Evolutionary conservation across 305 asterid species (phyloP).

Genomic region (Solanum hybrid): DNA sequence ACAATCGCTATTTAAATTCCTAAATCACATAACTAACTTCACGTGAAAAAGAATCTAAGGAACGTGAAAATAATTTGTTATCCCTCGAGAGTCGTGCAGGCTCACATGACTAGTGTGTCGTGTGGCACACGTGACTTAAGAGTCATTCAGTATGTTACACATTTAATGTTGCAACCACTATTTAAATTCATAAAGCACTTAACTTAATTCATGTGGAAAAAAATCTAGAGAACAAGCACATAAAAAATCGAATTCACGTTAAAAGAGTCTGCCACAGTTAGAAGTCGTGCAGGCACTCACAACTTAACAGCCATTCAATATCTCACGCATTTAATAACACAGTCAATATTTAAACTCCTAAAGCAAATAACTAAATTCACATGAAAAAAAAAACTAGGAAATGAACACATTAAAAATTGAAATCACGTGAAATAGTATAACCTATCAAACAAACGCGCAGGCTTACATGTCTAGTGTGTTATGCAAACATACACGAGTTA

Average conservation of each 20-base stretch:
- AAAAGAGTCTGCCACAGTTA: not conserved
- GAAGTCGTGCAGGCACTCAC: not conserved
- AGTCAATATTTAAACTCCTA: not conserved
- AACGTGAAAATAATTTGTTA: not conserved
- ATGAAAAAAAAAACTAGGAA: not conserved
- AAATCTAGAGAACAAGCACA: not conserved
- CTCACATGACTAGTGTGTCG: not conserved
- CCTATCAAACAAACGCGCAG: not conserved
- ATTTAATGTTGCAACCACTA: not conserved
- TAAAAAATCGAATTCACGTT: not conserved
- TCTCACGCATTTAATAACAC: not conserved
- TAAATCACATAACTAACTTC: not conserved
- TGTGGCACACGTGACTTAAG: not conserved
- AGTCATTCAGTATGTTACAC: not conserved
- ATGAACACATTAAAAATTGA: not conserved
- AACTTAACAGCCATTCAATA: not conserved
- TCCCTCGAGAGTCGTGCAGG: not conserved
- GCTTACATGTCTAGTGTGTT: not conserved
- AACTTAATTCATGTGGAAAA: not conserved
- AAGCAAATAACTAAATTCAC: not conserved
- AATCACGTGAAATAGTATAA: not conserved
- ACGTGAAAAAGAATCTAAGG: not conserved
- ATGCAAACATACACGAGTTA: not conserved
- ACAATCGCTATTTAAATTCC: not conserved
- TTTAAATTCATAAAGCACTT: not conserved